Base-by-base conservation (phyloP, 129 eudicot species). In the Sambucus nigra region DNA sequence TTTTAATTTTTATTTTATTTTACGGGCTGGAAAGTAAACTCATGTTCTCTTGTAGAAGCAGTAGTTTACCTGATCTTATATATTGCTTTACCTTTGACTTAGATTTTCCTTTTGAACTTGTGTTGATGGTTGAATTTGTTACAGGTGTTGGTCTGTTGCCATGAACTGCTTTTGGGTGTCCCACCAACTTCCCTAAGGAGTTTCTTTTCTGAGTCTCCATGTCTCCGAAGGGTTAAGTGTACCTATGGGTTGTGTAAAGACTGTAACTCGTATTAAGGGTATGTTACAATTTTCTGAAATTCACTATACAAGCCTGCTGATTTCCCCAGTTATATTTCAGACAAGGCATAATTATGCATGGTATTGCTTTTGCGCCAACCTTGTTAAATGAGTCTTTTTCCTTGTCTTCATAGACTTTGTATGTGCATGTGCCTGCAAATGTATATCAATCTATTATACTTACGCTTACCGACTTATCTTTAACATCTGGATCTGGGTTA, bases 151-250 rank as follows among this genome's bases (percentile, higher is more conserved):
- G 49, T 53, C 28, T 42, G 53, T 61, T 63, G 59, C 71, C 19
- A 33, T 55, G 63, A 68, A 40, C 53, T 69, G 63, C 47, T 32
- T 26, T 57, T 59, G 33, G 61, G 39, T 58, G 63, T 55, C 23
- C 40, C 39, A 38, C 23, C 75, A 64, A 18, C 52, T 26, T 59
- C 28, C 44, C 45, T 41, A 68, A 57, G 21, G 57, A n/a, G 59
- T 56, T 50, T 62, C 38, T 69, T 27, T 55, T 22, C 33, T 33
- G 57, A 26, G 59, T 67, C 73, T 77, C 73, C 79, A 86, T 78
- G 91, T 81, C 73, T 84, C 81, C 84, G 7, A 57, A 74, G 69
- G 94, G 83, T 62, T 79, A n/a, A 62, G 73, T 66, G 71, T 70
- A 61, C 60, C 66, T 61, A 87, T 87, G 96, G 94, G 72, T 73